These are phyloP conservation scores for Ceratobasidium sp. DNA, from an alignment of 1,284 basidiomycete genomes.

Conservation along the genomic window DNA sequence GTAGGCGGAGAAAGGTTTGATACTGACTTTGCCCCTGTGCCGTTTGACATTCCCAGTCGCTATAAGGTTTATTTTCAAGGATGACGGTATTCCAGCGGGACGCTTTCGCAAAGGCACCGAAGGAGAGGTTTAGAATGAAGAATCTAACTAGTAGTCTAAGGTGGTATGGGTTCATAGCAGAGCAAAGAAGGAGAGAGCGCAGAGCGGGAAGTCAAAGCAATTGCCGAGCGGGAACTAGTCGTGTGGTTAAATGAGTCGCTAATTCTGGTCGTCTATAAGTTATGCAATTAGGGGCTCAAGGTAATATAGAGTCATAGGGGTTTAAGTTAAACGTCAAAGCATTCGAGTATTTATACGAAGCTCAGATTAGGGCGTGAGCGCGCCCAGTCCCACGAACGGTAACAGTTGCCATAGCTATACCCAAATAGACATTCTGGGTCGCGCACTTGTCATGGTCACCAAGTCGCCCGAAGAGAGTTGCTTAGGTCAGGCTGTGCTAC, in stretches of 20 bases:
- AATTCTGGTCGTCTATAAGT: slow-evolving; percentile 7
- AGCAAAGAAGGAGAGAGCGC: background rate
- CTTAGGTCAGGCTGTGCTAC: background rate
- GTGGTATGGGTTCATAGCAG: too few species aligned
- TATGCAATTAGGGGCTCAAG: background rate
- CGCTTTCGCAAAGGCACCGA: background rate
- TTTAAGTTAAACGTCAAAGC: too few species aligned
- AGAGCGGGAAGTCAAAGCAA: background rate
- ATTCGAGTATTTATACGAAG: too few species aligned
- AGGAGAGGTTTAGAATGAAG: background rate
- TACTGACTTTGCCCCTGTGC: background rate
- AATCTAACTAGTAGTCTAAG: background rate
- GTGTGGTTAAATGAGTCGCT: background rate
- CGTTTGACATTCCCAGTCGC: slow-evolving; percentile 8
- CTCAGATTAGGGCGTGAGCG: background rate
- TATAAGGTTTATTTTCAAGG: background rate
- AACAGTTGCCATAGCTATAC: slow-evolving; percentile 24
- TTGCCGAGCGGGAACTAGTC: background rate
- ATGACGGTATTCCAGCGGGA: background rate
- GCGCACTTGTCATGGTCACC: background rate
- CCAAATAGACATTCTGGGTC: slow-evolving; percentile 21
- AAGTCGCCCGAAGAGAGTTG: background rate
- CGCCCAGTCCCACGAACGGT: background rate
- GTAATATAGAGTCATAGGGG: too few species aligned
- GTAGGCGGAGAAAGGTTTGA: background rate